phyloP scores from a whole-genome alignment of 345 rosid genomes.

The Syzygium oleosum region DNA sequence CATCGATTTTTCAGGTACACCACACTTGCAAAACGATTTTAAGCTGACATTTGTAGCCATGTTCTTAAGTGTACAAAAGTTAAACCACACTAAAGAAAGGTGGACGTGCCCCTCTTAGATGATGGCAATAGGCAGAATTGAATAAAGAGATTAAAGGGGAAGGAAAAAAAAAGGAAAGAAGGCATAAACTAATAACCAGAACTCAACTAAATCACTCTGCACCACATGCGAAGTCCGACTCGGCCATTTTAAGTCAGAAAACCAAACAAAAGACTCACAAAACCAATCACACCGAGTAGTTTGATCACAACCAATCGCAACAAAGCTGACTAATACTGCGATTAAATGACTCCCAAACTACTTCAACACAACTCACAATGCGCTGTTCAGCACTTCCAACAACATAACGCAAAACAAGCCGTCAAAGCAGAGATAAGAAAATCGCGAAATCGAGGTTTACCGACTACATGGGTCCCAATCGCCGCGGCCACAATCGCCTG shows the following conservation, averaged over 20 bases:
- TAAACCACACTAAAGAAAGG: neutral
- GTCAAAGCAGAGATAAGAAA: neutral
- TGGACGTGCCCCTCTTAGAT: neutral
- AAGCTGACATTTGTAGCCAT: neutral
- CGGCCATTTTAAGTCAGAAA: neutral
- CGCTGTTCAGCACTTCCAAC: neutral
- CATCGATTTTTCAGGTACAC: neutral
- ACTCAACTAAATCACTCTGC: neutral
- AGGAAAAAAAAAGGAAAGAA: neutral
- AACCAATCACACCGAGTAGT: neutral
- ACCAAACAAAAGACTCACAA: neutral
- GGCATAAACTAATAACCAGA: neutral
- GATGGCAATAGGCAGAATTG: neutral
- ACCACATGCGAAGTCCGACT: neutral
- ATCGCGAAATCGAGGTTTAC: slow-evolving; percentile 14
- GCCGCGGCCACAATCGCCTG: slow-evolving; percentile 80
- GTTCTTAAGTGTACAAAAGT: neutral
- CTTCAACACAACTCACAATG: neutral
- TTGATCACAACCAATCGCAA: neutral
- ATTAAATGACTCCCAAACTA: neutral
- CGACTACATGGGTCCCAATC: slow-evolving; percentile 62
- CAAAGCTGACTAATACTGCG: neutral
- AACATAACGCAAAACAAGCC: neutral
- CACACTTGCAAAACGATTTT: neutral
- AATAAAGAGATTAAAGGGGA: neutral